phyloP scores from a whole-genome alignment of 441 rosid species.

The Manihot esculenta region DNA sequence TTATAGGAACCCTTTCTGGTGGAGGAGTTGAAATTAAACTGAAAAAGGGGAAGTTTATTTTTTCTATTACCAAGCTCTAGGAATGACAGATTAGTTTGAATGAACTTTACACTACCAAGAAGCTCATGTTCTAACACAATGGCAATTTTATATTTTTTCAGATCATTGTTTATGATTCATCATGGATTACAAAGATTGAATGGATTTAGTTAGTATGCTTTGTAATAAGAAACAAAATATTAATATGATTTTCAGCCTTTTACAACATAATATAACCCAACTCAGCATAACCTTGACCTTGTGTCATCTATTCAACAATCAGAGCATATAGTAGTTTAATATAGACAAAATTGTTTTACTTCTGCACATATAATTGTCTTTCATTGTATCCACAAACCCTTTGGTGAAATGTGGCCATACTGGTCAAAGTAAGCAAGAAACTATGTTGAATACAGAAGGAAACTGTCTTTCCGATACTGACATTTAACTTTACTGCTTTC shows the following conservation, averaged over 20 bases:
- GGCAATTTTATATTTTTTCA: neutral
- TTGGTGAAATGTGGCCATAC: neutral
- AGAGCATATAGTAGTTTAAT: neutral
- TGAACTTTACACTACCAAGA: neutral
- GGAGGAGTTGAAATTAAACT: conserved; percentile 97
- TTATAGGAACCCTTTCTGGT: conserved; percentile 98
- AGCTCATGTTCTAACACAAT: neutral
- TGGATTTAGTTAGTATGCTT: neutral
- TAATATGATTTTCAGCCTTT: neutral
- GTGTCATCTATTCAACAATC: neutral
- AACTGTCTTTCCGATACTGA: neutral
- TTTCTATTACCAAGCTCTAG: conserved; percentile 14
- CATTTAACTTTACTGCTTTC: neutral
- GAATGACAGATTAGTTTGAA: conserved; percentile 1
- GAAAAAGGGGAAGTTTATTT: conserved; percentile 32
- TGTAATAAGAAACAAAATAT: neutral
- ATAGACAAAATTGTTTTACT: neutral
- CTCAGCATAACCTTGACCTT: neutral
- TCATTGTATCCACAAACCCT: neutral
- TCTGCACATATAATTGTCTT: neutral
- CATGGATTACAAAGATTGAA: neutral
- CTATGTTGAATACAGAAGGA: neutral
- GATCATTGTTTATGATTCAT: conserved; percentile 1
- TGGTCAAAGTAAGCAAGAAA: neutral
- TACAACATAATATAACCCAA: neutral